phyloP scores from a whole-genome alignment of 2,329 filamentous ascomycete species.

The Ophiostoma ips region DNA sequence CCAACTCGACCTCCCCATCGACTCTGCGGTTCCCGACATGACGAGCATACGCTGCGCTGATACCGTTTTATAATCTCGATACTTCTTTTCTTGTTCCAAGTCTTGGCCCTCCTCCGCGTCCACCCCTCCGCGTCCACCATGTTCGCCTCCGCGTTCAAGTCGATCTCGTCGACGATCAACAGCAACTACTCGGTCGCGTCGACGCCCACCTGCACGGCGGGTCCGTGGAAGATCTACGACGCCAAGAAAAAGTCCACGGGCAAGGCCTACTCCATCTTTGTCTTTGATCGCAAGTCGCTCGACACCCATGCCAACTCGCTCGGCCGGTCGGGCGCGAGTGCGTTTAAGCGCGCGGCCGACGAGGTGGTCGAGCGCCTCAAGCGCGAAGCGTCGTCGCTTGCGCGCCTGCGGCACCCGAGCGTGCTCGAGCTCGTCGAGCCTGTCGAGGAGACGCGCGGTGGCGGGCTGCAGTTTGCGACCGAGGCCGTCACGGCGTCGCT shows the following conservation, averaged over 20 bases:
- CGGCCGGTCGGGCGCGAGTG: constrained; percentile 47
- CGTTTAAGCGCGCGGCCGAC: constrained; percentile 68
- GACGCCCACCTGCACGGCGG: constrained; percentile 63
- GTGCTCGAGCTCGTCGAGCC: constrained; percentile 88
- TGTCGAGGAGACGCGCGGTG: constrained; percentile 82
- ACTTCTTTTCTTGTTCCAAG: neutral
- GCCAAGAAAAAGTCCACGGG: constrained; percentile 93
- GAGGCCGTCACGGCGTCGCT: constrained; percentile 86
- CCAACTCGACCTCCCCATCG: neutral
- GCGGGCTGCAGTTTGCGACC: constrained; percentile 89
- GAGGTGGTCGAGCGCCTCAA: constrained; percentile 84
- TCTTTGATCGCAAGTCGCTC: constrained; percentile 81
- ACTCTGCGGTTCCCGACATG: neutral
- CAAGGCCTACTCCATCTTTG: constrained; percentile 78
- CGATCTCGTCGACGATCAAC: constrained; percentile 74
- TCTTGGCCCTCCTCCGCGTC: too few species aligned
- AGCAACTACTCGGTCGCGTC: constrained; percentile 78
- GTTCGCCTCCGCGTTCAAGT: constrained; percentile 90
- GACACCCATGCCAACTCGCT: constrained; percentile 52
- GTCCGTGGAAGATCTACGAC: constrained; percentile 95
- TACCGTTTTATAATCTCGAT: neutral
- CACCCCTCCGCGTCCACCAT: constrained; percentile 35
- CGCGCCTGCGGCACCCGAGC: constrained; percentile 78
- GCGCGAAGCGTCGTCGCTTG: constrained; percentile 80
- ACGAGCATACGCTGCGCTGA: neutral